Base-by-base conservation (phyloP, 345 rosid species). In the Heritiera littoralis region DNA sequence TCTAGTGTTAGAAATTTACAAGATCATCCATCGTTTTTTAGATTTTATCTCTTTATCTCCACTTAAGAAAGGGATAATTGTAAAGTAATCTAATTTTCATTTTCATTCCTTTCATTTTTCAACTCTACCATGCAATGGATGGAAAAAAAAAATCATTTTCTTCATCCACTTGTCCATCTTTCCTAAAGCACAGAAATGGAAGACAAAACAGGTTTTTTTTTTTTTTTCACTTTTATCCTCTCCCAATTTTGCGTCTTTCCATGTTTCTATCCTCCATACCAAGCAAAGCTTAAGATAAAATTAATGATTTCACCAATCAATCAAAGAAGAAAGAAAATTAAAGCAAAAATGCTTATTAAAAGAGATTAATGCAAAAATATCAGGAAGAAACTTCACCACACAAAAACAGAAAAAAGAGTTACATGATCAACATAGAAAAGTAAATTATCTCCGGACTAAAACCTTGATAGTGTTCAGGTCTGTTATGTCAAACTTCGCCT, bases 381-480 rank as follows among this genome's bases (percentile, higher is more conserved):
- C 46, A 72, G 61, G 61, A 52, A 72, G 41, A 72, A 72, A 17
- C 46, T 17, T 48, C 58, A 30, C 58, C 59, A 15, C 30, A 48
- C 30, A 4, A 72, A 54, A 72, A 4, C 14, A 54, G 9, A 54
- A 54, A 38, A 9, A 55, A 10, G 49, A 55, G 32, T 2, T 10
- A 18, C 18, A 54, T 4, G 49, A 73, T 18, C 65, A 73, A 32
- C 64, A 40, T 10, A 23, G 18, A 55, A 71, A 73, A 38, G 35
- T 40, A 76, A 58, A 59, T 41, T 48, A 60, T 40, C 14, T 48
- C 41, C 45, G 77, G 52, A 80, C 63, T 6, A 77, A 20, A 75
- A 94, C 98, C 98, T 94, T 94, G 75, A 92, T 86, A 77, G 97
- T 83, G 84, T 94, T 92, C 75, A 94, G 88, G 13, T 88, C 92